These are phyloP conservation scores for Boeremia lycopersici DNA, from an alignment of 2,329 filamentous ascomycete genomes.

Conservation along the genomic window DNA sequence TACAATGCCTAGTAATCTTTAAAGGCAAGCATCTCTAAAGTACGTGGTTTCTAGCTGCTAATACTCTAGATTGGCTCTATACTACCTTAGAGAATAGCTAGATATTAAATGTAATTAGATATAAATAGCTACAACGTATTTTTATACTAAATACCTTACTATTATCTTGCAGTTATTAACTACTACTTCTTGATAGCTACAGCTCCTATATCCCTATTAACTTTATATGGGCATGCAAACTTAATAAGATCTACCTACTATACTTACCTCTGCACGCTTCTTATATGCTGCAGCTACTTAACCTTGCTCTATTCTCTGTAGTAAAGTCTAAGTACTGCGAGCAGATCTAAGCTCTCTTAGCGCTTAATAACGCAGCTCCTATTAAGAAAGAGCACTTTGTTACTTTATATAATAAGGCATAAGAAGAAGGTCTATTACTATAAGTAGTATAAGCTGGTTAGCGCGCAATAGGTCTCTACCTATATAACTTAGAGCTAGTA, in stretches of 20 bases:
- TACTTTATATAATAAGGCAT: too few relatives aligned
- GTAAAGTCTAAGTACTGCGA: too few relatives aligned
- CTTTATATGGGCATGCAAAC: background rate
- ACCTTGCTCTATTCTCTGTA: too few relatives aligned
- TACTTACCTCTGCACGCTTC: too few relatives aligned
- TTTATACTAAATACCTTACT: constrained; percentile 6
- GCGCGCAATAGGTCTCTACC: too few relatives aligned
- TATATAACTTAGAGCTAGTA: too few relatives aligned
- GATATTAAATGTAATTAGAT: constrained; percentile 16
- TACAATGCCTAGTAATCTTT: constrained; percentile 19
- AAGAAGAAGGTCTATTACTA: too few relatives aligned
- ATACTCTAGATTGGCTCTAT: constrained; percentile 18
- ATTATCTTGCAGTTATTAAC: background rate
- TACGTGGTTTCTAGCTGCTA: constrained; percentile 19
- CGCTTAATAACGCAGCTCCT: too few relatives aligned
- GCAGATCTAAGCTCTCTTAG: too few relatives aligned
- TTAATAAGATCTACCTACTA: background rate
- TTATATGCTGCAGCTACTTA: too few relatives aligned
- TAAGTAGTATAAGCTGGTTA: too few relatives aligned
- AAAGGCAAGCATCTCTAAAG: constrained; percentile 24
- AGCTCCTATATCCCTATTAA: background rate
- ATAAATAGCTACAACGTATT: constrained; percentile 7
- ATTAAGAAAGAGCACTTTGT: too few relatives aligned
- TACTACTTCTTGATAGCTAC: constrained; percentile 17
- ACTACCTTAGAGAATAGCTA: constrained; percentile 18